Evolutionary conservation across 331 rosid genomes (phyloP), one percentile per base, ranked within the genome.

Genomic region (Erythrophleum ivorense): DNA sequence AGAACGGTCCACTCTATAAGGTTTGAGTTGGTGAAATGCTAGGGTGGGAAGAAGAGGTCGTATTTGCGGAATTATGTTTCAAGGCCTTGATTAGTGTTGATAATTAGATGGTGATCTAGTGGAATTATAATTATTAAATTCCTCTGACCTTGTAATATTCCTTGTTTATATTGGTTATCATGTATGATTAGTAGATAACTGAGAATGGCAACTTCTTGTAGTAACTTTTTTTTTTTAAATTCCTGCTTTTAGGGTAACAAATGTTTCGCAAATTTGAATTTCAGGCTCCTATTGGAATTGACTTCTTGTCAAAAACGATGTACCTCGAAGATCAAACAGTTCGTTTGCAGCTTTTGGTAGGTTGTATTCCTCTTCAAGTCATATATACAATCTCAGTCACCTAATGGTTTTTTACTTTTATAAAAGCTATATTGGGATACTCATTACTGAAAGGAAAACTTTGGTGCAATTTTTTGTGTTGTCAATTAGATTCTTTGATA

Each of bases 311-410:
- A 9, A 95, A 95, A 84, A 95, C 99, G 21, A 95, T 93, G 99
- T 95, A 95, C 87, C 97, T 95, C 78, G 98, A 95, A 91, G 99
- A 95, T 83, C 94, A 98, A 82, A 95, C 99, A 48, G 91, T 93
- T 86, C 98, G 98, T 79, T 84, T 95, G 93, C 99, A 95, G 94
- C 98, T 95, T 24, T 62, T 95, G 99, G 99, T 93, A 84, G 41
- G 92, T 71, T 73, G 57, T 58, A 14, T 63, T 83, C 80, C 72
- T 73, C 50, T 76, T 76, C 81, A 64, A 62, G 40, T 81, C 73
- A 34, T 52, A 40, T 57, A 33, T 70, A 50, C 53, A 70, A 65
- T 13, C 57, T 62, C 76, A 7, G 43, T 63, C 69, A 52, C 63
- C 38, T 76, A 72, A 38, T 80, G 45, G 53, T 34, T 75, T 50